Conservation (phyloP, 2,329 filamentous ascomycete species). For the Ophioceras dolichostomum region DNA sequence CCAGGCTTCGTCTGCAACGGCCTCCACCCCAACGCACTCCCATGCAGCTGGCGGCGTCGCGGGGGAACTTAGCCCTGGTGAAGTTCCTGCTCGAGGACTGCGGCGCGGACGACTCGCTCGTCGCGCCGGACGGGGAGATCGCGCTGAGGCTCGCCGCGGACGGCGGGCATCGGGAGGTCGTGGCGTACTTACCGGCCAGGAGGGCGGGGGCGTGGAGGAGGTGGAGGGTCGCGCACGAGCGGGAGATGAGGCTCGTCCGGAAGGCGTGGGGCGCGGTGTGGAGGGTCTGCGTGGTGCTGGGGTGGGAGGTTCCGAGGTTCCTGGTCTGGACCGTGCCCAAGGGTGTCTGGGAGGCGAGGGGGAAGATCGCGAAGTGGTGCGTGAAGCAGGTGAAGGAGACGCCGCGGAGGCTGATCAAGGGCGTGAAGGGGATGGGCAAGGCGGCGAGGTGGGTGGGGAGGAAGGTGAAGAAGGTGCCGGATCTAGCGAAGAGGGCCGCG, state of each 20-base stretch:
- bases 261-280: constrained; percentile 12
- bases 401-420: constrained; percentile 13
- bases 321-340: constrained; percentile 11
- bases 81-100: constrained; percentile 25
- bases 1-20: constrained; percentile 1
- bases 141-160: constrained; percentile 30
- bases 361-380: constrained; percentile 17
- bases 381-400: constrained; percentile 13
- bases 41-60: constrained; percentile 27
- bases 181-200: constrained; percentile 25
- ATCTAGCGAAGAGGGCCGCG: constrained; percentile 7
- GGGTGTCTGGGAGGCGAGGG: constrained; percentile 13
- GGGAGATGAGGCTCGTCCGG: constrained; percentile 14
- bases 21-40: constrained; percentile 25
- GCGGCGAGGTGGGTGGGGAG: constrained; percentile 7
- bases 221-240: constrained; percentile 19
- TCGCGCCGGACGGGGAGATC: constrained; percentile 31
- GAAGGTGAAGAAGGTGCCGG: constrained; percentile 12
- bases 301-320: constrained; percentile 18
- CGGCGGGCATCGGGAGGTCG: constrained; percentile 27
- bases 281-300: constrained; percentile 12
- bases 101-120: constrained; percentile 26
- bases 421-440: constrained; percentile 9
- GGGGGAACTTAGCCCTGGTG: constrained; percentile 26
- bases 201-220: constrained; percentile 24